phyloP scores from a whole-genome alignment of 75 land plant species.

The Pinus albicaulis region DNA sequence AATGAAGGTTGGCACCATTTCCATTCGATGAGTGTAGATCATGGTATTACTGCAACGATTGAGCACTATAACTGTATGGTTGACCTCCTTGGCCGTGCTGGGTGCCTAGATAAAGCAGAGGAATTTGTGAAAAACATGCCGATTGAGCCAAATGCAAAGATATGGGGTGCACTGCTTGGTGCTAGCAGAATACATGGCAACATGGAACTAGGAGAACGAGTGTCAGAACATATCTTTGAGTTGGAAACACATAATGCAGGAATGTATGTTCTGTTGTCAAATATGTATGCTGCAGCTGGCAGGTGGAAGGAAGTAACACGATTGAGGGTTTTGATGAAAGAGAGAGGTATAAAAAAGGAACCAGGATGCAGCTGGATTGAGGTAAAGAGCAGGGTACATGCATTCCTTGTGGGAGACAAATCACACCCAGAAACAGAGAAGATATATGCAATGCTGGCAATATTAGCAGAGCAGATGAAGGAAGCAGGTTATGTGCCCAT shows the following conservation, averaged over 20 bases:
- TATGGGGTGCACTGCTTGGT: slow-evolving; percentile 49
- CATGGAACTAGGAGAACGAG: slow-evolving; percentile 30
- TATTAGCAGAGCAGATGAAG: slow-evolving; percentile 7
- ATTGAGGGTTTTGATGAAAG: slow-evolving; percentile 5
- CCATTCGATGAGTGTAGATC: slow-evolving; percentile 18
- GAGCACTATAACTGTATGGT: slow-evolving; percentile 56
- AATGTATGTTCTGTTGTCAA: slow-evolving; percentile 9
- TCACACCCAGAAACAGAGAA: slow-evolving; percentile 6
- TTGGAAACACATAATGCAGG: slow-evolving; percentile 11
- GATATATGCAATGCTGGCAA: slow-evolving; percentile 7
- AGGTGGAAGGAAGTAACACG: background rate
- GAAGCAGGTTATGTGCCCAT: slow-evolving; percentile 11
- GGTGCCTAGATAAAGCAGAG: slow-evolving; percentile 41
- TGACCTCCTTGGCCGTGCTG: slow-evolving; percentile 43
- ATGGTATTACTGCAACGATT: slow-evolving; percentile 30
- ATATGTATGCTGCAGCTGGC: slow-evolving; percentile 9
- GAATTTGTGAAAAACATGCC: slow-evolving; percentile 28
- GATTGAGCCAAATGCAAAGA: slow-evolving; percentile 36
- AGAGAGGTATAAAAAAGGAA: slow-evolving; percentile 8
- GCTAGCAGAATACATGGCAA: slow-evolving; percentile 28
- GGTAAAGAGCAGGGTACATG: slow-evolving; percentile 6
- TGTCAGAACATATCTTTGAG: slow-evolving; percentile 10
- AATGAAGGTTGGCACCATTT: slow-evolving; percentile 36
- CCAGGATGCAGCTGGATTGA: slow-evolving; percentile 12
- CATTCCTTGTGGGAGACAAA: slow-evolving; percentile 2